Evolutionary conservation across 176 grass and related monocot species (phyloP), one percentile per base, ranked within the genome.

Genomic region (Oryza coarctata): DNA sequence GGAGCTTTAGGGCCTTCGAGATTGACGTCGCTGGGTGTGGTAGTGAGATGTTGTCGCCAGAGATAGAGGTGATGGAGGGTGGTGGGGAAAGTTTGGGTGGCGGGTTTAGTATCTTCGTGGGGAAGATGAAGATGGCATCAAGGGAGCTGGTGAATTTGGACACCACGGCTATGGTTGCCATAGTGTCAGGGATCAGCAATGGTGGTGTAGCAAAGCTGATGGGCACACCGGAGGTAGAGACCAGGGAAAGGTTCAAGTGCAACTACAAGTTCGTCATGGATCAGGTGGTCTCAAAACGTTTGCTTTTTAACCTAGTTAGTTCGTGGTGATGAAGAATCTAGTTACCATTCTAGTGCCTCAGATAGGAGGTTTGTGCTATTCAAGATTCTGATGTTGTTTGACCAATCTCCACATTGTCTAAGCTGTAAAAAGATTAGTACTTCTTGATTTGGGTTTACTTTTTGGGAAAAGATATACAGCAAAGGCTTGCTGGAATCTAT

Each of bases 151-250:
- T 98, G 70, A 98, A 98, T 85, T 91, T 98, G 76, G 93, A 98
- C 82, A 98, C 90, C 0, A 98, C 96, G 0, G 92, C 90, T 7
- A 83, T 98, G 62, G 77, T 98, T 67, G 96, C 93, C 0, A 73
- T 93, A 38, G 88, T 93, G n/a, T 98, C 96, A 17, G 96, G 92
- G 13, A 98, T 98, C 69, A 93, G 92, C 86, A 95, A 98, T 15
- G 89, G 95, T 0, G 84, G 91, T n/a, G 91, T 86, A 22, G 77
- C 77, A 60, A 84, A 55, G 79, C 49, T 93, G 72, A 84, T 95
- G 87, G 83, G 85, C 58, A 58, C 14, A 0, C 73, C 92, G 0
- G 83, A 90, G 67, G 79, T 12, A 3, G 87, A 88, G 75, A 91
- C 77, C 62, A 86, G 82, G 68, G 90, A 85, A 73, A 98, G 83